A percentile compares a stretch with the other conserved stretches of the same genome.
phyloP scores from a whole-genome alignment of 2,329 filamentous ascomycete genomes.

The Elsinoe necatrix region DNA sequence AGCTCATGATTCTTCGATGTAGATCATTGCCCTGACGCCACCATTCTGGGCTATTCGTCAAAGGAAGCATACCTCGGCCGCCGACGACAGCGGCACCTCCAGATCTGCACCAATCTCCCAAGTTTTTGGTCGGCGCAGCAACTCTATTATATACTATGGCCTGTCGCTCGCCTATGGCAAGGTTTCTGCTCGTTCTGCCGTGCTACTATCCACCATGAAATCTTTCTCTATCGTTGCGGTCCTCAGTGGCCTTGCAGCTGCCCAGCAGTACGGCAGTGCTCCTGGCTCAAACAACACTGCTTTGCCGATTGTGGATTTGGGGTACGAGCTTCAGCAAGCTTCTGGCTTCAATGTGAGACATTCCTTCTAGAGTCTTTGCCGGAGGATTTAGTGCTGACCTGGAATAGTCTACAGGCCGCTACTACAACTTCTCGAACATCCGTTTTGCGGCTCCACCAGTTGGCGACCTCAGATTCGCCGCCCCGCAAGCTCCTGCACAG shows the following conservation, averaged over 20 bases:
- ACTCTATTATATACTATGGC: conserved; percentile 11
- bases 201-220: conserved; percentile 8
- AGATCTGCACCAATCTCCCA: conserved; percentile 3
- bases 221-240: background rate
- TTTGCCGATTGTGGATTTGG: conserved; percentile 45
- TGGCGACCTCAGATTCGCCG: conserved; percentile 21
- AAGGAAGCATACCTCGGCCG: conserved; percentile 2
- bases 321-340: conserved; percentile 46
- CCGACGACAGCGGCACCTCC: background rate
- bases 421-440: conserved; percentile 50
- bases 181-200: background rate
- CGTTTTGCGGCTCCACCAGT: conserved; percentile 47
- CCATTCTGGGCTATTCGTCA: background rate
- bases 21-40: conserved; percentile 13
- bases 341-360: conserved; percentile 33
- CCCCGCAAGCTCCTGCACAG: conserved; percentile 19
- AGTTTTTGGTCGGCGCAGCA: conserved; percentile 7
- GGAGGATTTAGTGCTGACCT: background rate
- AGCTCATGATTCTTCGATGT: conserved; percentile 6
- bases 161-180: background rate
- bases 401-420: conserved; percentile 19
- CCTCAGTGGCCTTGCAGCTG: conserved; percentile 9
- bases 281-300: background rate
- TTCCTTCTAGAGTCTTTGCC: background rate
- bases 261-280: background rate